Percentiles rank a stretch among this genome's conserved stretches.
These are phyloP conservation scores for Solanum corneliomulleri DNA, from an alignment of 257 asterid species.

Conservation along the genomic window DNA sequence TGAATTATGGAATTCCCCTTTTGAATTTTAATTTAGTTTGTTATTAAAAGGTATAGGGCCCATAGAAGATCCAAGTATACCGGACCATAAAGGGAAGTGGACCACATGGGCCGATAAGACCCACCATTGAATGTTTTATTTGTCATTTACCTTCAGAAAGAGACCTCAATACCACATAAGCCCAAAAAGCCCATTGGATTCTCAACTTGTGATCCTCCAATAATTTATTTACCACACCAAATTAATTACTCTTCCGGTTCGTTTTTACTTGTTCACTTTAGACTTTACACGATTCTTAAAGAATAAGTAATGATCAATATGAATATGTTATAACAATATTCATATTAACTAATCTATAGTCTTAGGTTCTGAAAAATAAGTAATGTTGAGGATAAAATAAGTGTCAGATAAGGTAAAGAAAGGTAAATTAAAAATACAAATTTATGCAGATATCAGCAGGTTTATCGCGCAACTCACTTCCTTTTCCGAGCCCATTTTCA, in stretches of 20 bases:
- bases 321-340: background rate
- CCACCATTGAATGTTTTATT: background rate
- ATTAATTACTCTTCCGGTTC: background rate
- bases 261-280: background rate
- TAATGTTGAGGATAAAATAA: background rate
- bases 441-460: too few species aligned
- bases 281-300: background rate
- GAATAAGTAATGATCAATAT: too few species aligned
- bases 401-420: too few species aligned
- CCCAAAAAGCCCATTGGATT: background rate
- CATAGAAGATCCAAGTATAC: background rate
- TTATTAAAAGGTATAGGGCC: background rate
- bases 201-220: background rate
- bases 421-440: background rate
- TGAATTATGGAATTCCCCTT: background rate
- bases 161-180: background rate
- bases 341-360: too few species aligned
- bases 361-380: background rate
- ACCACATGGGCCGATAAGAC: background rate
- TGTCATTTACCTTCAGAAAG: background rate
- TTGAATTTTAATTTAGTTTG: background rate
- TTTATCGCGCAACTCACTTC: too few species aligned
- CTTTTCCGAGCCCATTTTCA: too few species aligned
- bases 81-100: background rate
- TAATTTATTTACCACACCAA: background rate